Evolutionary conservation across 2,329 filamentous ascomycete genomes (phyloP).

Genomic region (Aspergillus calidoustus): DNA sequence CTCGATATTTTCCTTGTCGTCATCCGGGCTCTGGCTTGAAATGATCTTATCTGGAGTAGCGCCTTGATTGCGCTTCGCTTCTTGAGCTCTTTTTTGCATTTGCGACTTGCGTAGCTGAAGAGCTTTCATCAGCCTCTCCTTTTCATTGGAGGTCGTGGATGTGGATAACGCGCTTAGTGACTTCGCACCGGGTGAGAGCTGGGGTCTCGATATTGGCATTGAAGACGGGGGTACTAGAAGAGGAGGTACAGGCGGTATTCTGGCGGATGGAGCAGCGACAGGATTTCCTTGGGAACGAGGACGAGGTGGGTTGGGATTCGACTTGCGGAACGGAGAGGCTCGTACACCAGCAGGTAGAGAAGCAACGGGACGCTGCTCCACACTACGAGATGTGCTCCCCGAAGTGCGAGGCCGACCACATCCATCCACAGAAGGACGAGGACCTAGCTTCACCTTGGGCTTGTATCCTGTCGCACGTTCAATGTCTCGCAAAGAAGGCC

Average conservation of each 20-base stretch:
- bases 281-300: slow-evolving; percentile 51
- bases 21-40: slow-evolving; percentile 15
- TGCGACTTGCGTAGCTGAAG: slow-evolving; percentile 88
- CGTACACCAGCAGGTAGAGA: slow-evolving; percentile 82
- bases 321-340: slow-evolving; percentile 55
- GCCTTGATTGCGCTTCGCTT: slow-evolving; percentile 34
- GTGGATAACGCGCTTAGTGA: slow-evolving; percentile 52
- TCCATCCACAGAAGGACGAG: slow-evolving; percentile 72
- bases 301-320: slow-evolving; percentile 52
- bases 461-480: slow-evolving; percentile 44
- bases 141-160: slow-evolving; percentile 79
- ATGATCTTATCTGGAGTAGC: slow-evolving; percentile 22
- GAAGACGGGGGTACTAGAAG: slow-evolving; percentile 45
- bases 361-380: slow-evolving; percentile 71
- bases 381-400: slow-evolving; percentile 49
- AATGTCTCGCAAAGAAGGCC: slow-evolving; percentile 51
- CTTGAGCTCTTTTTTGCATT: slow-evolving; percentile 51
- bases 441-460: slow-evolving; percentile 83
- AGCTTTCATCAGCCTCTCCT: slow-evolving; percentile 90
- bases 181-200: slow-evolving; percentile 44
- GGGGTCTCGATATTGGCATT: slow-evolving; percentile 38
- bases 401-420: slow-evolving; percentile 65
- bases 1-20: slow-evolving; percentile 36
- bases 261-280: slow-evolving; percentile 34
- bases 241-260: slow-evolving; percentile 43